Conservation (phyloP, 306 rosid genomes). For the Alnus glutinosa region DNA sequence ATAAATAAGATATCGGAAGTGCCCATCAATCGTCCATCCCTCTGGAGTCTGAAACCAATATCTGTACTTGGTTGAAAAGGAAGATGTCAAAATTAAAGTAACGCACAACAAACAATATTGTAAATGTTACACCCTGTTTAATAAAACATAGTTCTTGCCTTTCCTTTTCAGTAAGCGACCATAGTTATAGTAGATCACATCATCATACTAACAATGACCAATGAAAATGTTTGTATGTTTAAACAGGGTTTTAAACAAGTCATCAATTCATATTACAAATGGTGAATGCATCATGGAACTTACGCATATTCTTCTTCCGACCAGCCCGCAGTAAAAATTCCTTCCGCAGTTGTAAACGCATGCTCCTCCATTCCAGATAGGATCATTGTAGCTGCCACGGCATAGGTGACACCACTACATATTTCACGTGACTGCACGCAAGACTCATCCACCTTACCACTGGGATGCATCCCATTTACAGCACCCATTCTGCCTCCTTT, state of each 20-base stretch:
- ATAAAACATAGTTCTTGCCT: not conserved
- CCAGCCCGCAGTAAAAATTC: conserved; percentile 92
- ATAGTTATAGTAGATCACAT: not conserved
- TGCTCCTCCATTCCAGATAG: conserved; percentile 91
- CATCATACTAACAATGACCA: not conserved
- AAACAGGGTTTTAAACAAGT: not conserved
- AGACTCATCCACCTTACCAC: conserved; percentile 93
- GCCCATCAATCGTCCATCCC: conserved; percentile 89
- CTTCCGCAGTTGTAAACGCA: conserved; percentile 89
- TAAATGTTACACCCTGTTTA: too few relatives aligned
- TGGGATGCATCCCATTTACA: conserved; percentile 96
- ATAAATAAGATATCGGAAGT: conserved; percentile 82
- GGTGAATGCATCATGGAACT: conserved; percentile 21
- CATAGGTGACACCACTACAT: conserved; percentile 97
- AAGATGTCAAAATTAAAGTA: not conserved
- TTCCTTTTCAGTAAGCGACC: not conserved
- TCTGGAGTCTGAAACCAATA: conserved; percentile 98
- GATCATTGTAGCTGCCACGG: conserved; percentile 92
- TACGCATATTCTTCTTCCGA: conserved; percentile 98
- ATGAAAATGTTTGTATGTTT: not conserved
- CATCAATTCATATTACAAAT: not conserved
- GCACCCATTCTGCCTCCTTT: conserved; percentile 98
- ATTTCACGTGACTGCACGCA: conserved; percentile 99
- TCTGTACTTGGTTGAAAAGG: conserved; percentile 36
- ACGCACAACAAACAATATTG: too few relatives aligned